Base-by-base conservation (phyloP, 1,284 basidiomycete genomes). In the Athelia sp. region DNA sequence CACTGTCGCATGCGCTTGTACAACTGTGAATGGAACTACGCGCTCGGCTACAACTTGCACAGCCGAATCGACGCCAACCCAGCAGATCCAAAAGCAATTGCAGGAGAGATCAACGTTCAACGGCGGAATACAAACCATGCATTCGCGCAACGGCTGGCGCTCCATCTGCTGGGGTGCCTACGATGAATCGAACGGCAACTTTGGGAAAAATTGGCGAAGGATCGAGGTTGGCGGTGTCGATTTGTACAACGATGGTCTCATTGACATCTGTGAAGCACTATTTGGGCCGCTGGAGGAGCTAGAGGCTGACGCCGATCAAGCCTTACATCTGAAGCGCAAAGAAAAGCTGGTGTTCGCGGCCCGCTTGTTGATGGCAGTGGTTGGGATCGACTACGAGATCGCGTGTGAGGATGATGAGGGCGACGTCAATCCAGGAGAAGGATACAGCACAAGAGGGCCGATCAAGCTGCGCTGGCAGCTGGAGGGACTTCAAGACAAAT, bases 161-260 rank as follows among this genome's bases (percentile, higher is more conserved):
- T 26, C 58, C 3, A 58, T 58, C 3, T 55, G 56, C 26, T 59
- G 56, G 53, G 53, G 53, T 19, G 50, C 29, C 15, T 53, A 10
- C 15, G 53, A 48, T 3, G 48, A 55, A 21, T 46, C 51, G 6
- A 24, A 50, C 4, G 48, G 18, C 4, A 51, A 45, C 19, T 51
- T 36, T 10, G 31, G 31, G 3, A 22, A 8, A 9, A n/a, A 23
- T 14, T 53, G 54, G 50, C 45, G 40, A 6, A n/a, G 43, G 2
- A 26, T 54, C 3, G 52, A 58, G 29, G 23, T 17, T 13, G 52
- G 42, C 3, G n/a, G 17, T 13, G 22, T 57, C 22, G 55, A 31
- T 14, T 47, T 58, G 3, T 24, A 43, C 11, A 10, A 46, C 13
- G 45, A 49, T 13, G 50, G 19, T 29, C 47, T 49, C 19, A 3